Base-by-base conservation (phyloP, 2,329 filamentous ascomycete species). In the Gaeumannomyces tritici region DNA sequence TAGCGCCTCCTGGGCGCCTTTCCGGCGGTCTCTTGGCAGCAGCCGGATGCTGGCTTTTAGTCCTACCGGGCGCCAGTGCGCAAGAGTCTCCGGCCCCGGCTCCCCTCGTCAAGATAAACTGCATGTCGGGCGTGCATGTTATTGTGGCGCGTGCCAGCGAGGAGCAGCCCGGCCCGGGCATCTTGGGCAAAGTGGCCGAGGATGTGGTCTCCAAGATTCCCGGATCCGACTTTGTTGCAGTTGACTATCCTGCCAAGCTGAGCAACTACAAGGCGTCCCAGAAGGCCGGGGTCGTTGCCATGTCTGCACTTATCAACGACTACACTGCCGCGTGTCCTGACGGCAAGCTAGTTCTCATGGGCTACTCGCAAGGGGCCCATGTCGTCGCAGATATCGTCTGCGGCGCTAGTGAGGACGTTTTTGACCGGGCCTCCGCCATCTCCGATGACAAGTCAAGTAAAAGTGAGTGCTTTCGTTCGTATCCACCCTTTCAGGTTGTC, bases 201-300 rank as follows among this genome's bases (percentile, higher is more conserved):
- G 62, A 69, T 59, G 69, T 75, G 4, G 68, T 70, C 58, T 60
- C 67, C 12, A 51, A 63, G 18, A 63, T 75, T 6, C 70, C 73
- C 0, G 70, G 72, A 21, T 74, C 73, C 2, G 68, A 71, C 58
- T 69, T 70, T 3, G 70, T 70, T 55, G 68, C 73, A 1, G 72
- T 86, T 64, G 69, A 64, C 55, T 85, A 86, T 67, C 83, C 87
- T 33, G 87, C 87, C 63, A 86, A 85, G 9, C 80, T 84, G 66
- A 68, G 76, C 1, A 77, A 75, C 68, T 89, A 89, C 66, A 83
- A 79, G 1, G 79, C 78, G 66, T 88, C 85, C 8, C 83, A 82
- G 0, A 70, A 74, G 4, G 77, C 83, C 62, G 86, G 86, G 54
- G 84, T 83, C 7, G 68, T 74, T 11, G 84, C 85, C 28, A 71